These are phyloP conservation scores for Aspergillus sclerotioniger DNA, from an alignment of 495 filamentous ascomycete species.

Conservation along the genomic window DNA sequence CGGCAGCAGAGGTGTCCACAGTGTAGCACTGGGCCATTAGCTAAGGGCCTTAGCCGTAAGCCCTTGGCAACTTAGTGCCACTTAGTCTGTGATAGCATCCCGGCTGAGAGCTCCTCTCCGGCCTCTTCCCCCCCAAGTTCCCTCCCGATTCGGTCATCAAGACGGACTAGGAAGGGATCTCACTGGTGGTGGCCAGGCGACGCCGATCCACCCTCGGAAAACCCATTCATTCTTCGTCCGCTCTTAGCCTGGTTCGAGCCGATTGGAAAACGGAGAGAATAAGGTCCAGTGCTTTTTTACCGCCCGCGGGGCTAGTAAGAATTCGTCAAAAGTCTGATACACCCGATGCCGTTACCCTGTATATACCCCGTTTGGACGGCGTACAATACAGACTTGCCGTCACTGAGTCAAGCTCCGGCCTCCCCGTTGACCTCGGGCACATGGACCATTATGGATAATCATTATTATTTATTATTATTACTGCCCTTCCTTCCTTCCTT, in stretches of 20 bases:
- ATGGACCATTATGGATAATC: neutral
- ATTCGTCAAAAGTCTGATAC: neutral
- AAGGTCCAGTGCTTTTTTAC: neutral
- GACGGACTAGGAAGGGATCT: neutral
- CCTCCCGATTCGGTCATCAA: slow-evolving; percentile 10
- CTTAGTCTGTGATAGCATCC: slow-evolving; percentile 10
- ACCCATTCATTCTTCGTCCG: slow-evolving; percentile 11
- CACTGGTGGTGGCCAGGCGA: neutral
- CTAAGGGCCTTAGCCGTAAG: slow-evolving; percentile 9
- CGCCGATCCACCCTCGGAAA: slow-evolving; percentile 4
- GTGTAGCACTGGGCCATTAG: neutral
- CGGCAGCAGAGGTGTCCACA: neutral
- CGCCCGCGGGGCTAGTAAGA: no score
- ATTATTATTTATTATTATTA: neutral
- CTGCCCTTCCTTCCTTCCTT: neutral
- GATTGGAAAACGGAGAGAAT: slow-evolving; percentile 5
- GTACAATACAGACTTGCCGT: neutral
- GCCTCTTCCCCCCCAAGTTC: slow-evolving; percentile 1
- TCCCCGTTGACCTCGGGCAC: neutral
- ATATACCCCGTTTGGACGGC: neutral
- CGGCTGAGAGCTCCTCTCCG: slow-evolving; percentile 4
- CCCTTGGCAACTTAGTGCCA: slow-evolving; percentile 11
- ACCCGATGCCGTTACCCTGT: neutral
- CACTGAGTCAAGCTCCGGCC: neutral
- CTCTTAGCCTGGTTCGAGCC: slow-evolving; percentile 10